A percentile compares a stretch with the other conserved stretches of the same genome.
Evolutionary conservation across 2,329 filamentous ascomycete genomes (phyloP).

Genomic region (Myotisia sp.): DNA sequence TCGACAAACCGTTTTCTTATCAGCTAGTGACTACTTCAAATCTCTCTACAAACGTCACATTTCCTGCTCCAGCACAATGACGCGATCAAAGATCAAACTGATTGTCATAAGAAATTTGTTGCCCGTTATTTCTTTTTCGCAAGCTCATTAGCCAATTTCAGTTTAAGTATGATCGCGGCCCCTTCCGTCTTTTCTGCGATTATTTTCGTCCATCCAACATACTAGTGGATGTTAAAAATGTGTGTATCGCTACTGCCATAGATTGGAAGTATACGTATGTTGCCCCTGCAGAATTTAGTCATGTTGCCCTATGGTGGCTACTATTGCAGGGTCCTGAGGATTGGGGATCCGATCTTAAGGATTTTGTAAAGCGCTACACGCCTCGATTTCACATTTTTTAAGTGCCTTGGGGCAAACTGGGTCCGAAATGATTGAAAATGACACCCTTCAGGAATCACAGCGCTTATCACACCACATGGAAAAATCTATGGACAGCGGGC

Average conservation of each 20-base stretch:
- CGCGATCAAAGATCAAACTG: constrained; percentile 17
- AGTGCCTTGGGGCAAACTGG: constrained; percentile 14
- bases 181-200: constrained; percentile 17
- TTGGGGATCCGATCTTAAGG: constrained; percentile 16
- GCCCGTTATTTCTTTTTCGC: constrained; percentile 12
- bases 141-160: constrained; percentile 9
- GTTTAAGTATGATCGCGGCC: constrained; percentile 10
- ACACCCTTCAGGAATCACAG: constrained; percentile 9
- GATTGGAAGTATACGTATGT: constrained; percentile 20
- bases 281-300: constrained; percentile 15
- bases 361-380: constrained; percentile 16
- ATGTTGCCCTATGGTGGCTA: constrained; percentile 16
- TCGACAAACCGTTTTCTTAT: constrained; percentile 14
- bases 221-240: constrained; percentile 13
- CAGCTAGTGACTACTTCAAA: constrained; percentile 28
- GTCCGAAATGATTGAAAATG: constrained; percentile 10
- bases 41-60: constrained; percentile 29
- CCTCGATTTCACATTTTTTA: constrained; percentile 16
- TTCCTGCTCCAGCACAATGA: constrained; percentile 29
- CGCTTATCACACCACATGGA: constrained; percentile 12
- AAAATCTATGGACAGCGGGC: constrained; percentile 11
- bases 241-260: constrained; percentile 14
- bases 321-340: constrained; percentile 13
- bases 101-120: constrained; percentile 14
- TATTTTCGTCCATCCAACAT: constrained; percentile 18